These are phyloP conservation scores for Sordaria brevicollis DNA, from an alignment of 495 filamentous ascomycete genomes.

Conservation along the genomic window DNA sequence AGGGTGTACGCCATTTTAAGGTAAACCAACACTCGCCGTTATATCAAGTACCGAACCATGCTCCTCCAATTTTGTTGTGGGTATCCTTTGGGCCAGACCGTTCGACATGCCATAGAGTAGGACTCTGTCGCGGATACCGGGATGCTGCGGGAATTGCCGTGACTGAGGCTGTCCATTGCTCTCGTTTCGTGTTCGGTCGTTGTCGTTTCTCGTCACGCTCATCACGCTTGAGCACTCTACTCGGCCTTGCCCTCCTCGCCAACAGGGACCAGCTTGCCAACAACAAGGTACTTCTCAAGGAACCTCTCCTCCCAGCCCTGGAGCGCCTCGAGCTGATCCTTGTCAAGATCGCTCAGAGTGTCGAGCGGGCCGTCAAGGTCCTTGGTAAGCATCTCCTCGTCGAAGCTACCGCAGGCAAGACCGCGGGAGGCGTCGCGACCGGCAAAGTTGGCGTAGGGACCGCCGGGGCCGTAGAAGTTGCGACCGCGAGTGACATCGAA, in stretches of 20 bases:
- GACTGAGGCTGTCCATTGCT: neutral
- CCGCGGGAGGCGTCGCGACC: constrained; percentile 90
- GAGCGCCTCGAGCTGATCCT: constrained; percentile 73
- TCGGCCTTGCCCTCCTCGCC: constrained; percentile 23
- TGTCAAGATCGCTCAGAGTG: constrained; percentile 59
- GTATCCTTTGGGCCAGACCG: neutral
- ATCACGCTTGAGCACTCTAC: neutral
- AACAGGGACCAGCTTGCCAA: constrained; percentile 69
- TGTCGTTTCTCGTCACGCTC: neutral
- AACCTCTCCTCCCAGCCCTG: constrained; percentile 90
- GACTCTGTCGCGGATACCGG: neutral
- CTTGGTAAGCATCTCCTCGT: constrained; percentile 92
- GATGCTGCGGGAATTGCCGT: neutral
- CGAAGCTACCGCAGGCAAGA: constrained; percentile 85
- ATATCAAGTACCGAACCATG: neutral
- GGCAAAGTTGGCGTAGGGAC: constrained; percentile 89
- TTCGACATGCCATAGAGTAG: neutral
- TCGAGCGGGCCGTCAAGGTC: constrained; percentile 82
- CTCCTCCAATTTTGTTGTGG: neutral
- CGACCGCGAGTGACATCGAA: constrained; percentile 79
- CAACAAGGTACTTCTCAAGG: constrained; percentile 83
- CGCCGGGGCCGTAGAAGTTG: constrained; percentile 90
- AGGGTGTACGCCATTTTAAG: neutral
- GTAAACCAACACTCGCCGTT: neutral
- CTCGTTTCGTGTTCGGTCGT: neutral